These are phyloP conservation scores for Puccinia coronata DNA, from an alignment of 1,284 basidiomycete genomes.

Conservation along the genomic window DNA sequence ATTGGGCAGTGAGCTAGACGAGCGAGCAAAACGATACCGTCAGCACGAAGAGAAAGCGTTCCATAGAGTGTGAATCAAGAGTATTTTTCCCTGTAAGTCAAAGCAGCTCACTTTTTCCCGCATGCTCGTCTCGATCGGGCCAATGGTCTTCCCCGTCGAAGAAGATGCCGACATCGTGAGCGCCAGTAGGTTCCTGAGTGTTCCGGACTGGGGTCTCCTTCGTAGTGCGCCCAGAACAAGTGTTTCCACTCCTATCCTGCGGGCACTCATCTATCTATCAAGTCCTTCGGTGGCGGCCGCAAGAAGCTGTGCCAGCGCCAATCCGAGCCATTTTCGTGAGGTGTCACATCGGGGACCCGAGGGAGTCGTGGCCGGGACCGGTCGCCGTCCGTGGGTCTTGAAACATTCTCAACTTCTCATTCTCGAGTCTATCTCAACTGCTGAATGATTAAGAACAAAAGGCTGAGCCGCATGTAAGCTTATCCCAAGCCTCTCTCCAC, in stretches of 20 bases:
- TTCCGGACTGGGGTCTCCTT: background rate
- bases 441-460: too few species aligned
- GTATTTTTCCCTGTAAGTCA: background rate
- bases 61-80: too few species aligned
- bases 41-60: too few species aligned
- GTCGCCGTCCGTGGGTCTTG: too few species aligned
- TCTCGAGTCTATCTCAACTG: too few species aligned
- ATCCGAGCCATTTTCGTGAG: too few species aligned
- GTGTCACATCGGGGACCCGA: background rate
- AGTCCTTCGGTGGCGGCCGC: background rate
- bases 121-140: conserved; percentile 26
- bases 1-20: conserved; percentile 28
- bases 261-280: background rate
- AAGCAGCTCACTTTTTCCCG: conserved; percentile 12
- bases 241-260: background rate
- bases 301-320: background rate
- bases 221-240: too few species aligned
- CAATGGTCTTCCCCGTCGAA: background rate
- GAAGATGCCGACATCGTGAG: background rate
- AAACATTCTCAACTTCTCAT: too few species aligned
- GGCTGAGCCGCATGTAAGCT: too few species aligned
- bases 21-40: background rate
- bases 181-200: background rate
- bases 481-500: too few species aligned
- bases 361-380: background rate